Conservation (phyloP, 108 stramenopile species). For the Phaeodactylum tricornutum region DNA sequence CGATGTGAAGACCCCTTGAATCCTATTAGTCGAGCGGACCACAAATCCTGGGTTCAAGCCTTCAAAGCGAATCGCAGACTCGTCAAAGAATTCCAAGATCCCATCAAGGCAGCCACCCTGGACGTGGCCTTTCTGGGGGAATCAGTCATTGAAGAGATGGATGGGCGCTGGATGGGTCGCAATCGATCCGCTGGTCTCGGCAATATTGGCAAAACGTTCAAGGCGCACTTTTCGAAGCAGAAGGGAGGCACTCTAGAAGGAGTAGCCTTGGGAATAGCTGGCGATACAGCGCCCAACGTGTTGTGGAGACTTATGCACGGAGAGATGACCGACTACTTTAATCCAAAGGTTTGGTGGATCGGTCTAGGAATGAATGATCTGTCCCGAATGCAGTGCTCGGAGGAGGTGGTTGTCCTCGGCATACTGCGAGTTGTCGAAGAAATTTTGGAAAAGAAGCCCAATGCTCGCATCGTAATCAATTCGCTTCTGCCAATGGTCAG, state of each 20-base stretch:
- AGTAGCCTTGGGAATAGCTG: constrained; percentile 53
- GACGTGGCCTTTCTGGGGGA: constrained; percentile 80
- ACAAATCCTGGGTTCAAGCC: constrained; percentile 39
- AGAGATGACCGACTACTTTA: constrained; percentile 52
- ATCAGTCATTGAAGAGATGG: constrained; percentile 71
- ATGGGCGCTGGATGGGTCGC: constrained; percentile 70
- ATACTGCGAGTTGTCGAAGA: constrained; percentile 74
- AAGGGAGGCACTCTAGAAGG: constrained; percentile 3
- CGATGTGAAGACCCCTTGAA: constrained; percentile 67
- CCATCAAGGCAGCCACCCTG: not conserved
- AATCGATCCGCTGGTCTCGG: not conserved
- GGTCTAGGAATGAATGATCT: constrained; percentile 75
- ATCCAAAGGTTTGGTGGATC: constrained; percentile 81
- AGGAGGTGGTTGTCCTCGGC: constrained; percentile 79
- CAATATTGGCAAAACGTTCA: not conserved
- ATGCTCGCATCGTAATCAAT: constrained; percentile 78
- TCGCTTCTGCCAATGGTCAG: constrained; percentile 40
- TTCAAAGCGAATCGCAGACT: constrained; percentile 33
- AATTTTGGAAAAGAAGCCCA: constrained; percentile 45
- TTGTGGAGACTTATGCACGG: constrained; percentile 39
- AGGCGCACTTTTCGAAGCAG: not conserved
- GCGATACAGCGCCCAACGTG: constrained; percentile 49
- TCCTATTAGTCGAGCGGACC: constrained; percentile 30
- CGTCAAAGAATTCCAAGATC: not conserved
- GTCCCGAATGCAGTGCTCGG: constrained; percentile 67